phyloP scores from a whole-genome alignment of 179 eudicot species.

The Dionaea muscipula region DNA sequence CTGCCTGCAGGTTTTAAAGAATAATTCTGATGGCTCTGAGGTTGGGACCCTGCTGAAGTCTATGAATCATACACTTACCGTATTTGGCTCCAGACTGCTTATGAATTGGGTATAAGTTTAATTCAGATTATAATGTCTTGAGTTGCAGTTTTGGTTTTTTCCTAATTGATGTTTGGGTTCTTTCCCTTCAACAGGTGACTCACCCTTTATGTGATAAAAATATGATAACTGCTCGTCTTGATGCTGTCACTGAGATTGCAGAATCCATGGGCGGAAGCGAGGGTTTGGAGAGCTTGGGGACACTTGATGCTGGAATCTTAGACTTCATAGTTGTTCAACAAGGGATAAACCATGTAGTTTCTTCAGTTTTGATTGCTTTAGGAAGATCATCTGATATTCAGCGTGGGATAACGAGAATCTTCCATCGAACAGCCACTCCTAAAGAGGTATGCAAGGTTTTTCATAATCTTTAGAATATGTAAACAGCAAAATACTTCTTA shows the following conservation, averaged over 20 bases:
- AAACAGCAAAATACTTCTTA: too few species aligned
- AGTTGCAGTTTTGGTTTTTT: neutral
- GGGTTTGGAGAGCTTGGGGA: conserved; percentile 17
- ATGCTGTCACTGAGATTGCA: conserved; percentile 78
- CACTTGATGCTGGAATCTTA: conserved; percentile 16
- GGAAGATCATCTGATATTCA: conserved; percentile 72
- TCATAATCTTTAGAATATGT: too few species aligned
- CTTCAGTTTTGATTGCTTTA: conserved; percentile 56
- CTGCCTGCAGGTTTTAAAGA: conserved; percentile 50
- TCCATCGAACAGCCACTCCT: conserved; percentile 76
- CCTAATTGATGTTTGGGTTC: conserved; percentile 4
- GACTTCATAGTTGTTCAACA: conserved; percentile 23
- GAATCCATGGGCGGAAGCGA: conserved; percentile 49
- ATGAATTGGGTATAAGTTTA: conserved; percentile 65
- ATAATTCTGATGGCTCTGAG: conserved; percentile 68
- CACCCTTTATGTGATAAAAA: conserved; percentile 82
- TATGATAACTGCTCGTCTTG: conserved; percentile 74
- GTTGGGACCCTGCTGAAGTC: conserved; percentile 67
- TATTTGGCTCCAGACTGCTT: conserved; percentile 83
- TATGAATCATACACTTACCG: conserved; percentile 73
- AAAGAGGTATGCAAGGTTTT: conserved; percentile 94
- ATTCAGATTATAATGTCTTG: conserved; percentile 5
- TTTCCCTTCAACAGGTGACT: conserved; percentile 48
- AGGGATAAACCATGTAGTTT: conserved; percentile 42
- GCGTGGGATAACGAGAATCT: conserved; percentile 88